These are phyloP conservation scores for Trichosphaerium sp. DNA, from an alignment of 78 protist species.

Conservation along the genomic window DNA sequence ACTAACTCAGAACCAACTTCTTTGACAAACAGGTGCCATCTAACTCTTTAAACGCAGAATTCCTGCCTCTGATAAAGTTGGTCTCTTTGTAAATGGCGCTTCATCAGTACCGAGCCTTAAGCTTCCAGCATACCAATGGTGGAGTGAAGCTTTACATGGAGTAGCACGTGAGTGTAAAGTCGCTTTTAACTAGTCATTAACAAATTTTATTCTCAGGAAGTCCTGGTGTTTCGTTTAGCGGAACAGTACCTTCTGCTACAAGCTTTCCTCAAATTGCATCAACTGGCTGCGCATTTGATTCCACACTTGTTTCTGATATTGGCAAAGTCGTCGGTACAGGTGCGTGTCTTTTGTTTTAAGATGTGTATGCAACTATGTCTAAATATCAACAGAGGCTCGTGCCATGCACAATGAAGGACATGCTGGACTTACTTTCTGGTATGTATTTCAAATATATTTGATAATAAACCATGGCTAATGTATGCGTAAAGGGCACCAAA, in stretches of 20 bases:
- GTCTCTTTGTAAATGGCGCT: not conserved
- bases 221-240: not conserved
- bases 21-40: not conserved
- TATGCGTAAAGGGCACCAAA: no score
- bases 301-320: no score
- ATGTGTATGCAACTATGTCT: not conserved
- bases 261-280: conserved; percentile 19
- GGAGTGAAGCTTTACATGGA: conserved; percentile 54
- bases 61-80: no score
- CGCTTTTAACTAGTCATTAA: no score
- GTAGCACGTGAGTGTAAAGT: no score
- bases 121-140: conserved; percentile 10
- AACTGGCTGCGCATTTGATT: not conserved
- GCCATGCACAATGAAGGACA: conserved; percentile 15
- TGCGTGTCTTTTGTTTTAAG: conserved; percentile 24
- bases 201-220: no score
- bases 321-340: no score
- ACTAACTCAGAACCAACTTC: not conserved
- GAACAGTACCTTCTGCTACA: not conserved
- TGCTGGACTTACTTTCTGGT: conserved; percentile 20
- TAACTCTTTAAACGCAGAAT: conserved; percentile 7
- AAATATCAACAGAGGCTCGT: conserved; percentile 25
- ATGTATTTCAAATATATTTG: no score
- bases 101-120: not conserved
- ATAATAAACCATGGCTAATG: no score